phyloP scores from a whole-genome alignment of 306 rosid genomes.

The Amphicarpaea edgeworthii region DNA sequence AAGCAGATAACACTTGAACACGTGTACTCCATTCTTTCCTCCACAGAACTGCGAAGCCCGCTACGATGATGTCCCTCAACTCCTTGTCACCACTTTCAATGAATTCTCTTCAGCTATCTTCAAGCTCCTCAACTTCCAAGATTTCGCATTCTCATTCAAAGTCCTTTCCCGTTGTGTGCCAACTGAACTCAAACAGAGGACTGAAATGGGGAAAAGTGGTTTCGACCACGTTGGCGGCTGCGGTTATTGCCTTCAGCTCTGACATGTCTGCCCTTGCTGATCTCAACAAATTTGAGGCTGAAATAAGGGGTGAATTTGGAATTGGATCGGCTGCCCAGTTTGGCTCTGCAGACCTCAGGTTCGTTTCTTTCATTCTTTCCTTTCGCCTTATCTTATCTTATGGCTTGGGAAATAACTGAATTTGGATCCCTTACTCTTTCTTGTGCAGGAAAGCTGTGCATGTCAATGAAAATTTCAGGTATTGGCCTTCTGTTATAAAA shows the following conservation, averaged over 20 bases:
- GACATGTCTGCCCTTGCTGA: slow-evolving; percentile 86
- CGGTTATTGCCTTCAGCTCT: slow-evolving; percentile 66
- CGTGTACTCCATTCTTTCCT: slow-evolving; percentile 31
- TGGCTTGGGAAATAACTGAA: neutral
- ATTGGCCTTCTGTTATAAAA: neutral
- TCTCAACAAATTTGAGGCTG: slow-evolving; percentile 89
- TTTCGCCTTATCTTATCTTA: neutral
- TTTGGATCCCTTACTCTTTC: neutral
- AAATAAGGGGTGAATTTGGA: slow-evolving; percentile 85
- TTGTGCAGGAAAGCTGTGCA: slow-evolving; percentile 82
- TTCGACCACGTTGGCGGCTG: slow-evolving; percentile 71
- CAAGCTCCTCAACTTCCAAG: slow-evolving; percentile 54
- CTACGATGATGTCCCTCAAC: slow-evolving; percentile 60
- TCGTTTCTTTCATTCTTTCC: slow-evolving; percentile 18
- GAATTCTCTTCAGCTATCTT: slow-evolving; percentile 47
- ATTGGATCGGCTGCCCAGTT: slow-evolving; percentile 95
- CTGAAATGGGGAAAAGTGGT: slow-evolving; percentile 62
- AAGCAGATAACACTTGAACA: slow-evolving; percentile 42
- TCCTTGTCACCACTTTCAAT: slow-evolving; percentile 60
- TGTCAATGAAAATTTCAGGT: slow-evolving; percentile 95
- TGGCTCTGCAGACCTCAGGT: slow-evolving; percentile 95
- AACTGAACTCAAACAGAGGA: slow-evolving; percentile 46
- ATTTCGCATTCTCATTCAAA: slow-evolving; percentile 49
- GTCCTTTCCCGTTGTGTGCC: slow-evolving; percentile 49
- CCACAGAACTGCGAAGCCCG: no score